Evolutionary conservation across 768 basidiomycete genomes (phyloP), one percentile per base, ranked within the genome.

Genomic region (Podaxis sp.): DNA sequence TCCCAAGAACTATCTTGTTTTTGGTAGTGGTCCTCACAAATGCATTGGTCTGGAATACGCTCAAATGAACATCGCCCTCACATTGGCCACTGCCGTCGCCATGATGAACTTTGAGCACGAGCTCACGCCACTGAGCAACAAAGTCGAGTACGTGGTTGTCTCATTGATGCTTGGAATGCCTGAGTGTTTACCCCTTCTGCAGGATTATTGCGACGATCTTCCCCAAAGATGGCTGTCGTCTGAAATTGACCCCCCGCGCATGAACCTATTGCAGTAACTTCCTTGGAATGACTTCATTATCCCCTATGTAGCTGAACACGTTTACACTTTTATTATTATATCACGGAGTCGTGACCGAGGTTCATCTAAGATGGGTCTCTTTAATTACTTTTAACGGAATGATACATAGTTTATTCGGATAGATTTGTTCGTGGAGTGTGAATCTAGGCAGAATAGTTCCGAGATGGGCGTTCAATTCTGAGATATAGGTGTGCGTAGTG

Each of bases 131-230:
- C 74, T 85, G 63, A 93, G 90, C 66, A 81, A 92, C 19, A 81
- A 93, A 76, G 87, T 96, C 68, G 85, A 92, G 90, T 93, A 71
- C 70, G 92, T 87, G 0, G 47, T 1, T 41, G 51, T 59, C 17
- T 54, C 54, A 9, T 57, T 9, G 63, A 27, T n/a, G 40, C 22
- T 27, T 51, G 36, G 17, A 8, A 40, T 17, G 24, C 46, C 36
- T 37, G 2, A 12, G 38, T 63, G 9, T 57, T 65, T 17, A 65
- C 22, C 24, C 36, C 22, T 61, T 5, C 68, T 66, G 2, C 61
- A 93, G 91, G 55, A 93, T 98, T 65, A 94, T 98, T 67, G 93
- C 96, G n/a, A 97, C 94, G 22, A 76, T 98, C 47, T 99, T 99
- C 86, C 97, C 97, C 11, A 89, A 92, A 74, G 96, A 98, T 70